Percentiles rank a stretch among this genome's conserved stretches.
phyloP scores from a whole-genome alignment of 805 yeast species.

The Schwanniomyces polymorphus region DNA sequence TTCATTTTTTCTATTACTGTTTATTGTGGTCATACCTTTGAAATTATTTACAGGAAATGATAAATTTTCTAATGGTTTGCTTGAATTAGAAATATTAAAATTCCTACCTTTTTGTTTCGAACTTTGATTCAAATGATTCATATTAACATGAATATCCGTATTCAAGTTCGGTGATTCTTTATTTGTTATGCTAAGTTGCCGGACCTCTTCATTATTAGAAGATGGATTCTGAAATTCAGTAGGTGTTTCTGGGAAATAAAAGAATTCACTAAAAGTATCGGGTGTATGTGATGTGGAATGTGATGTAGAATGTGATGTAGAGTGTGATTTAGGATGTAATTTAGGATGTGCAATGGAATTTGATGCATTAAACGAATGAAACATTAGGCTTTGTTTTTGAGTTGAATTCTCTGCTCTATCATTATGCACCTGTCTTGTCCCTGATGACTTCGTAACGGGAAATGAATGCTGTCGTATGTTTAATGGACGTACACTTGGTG shows the following conservation, averaged over 20 bases:
- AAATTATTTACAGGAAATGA: not conserved
- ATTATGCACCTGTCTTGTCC: not conserved
- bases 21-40: not conserved
- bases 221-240: not conserved
- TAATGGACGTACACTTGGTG: slow-evolving; percentile 6
- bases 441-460: slow-evolving; percentile 3
- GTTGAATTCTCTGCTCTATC: not conserved
- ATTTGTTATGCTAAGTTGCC: not conserved
- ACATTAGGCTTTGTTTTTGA: not conserved
- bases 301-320: too few species aligned
- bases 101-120: not conserved
- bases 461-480: slow-evolving; percentile 15
- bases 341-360: not conserved
- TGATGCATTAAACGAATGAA: not conserved
- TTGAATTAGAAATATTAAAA: not conserved
- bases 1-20: slow-evolving; percentile 4
- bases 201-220: not conserved
- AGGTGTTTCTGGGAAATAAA: slow-evolving; percentile 2
- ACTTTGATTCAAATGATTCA: not conserved
- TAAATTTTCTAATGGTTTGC: not conserved
- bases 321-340: too few species aligned
- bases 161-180: not conserved
- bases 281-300: not conserved
- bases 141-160: not conserved
- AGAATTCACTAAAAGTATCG: slow-evolving; percentile 4